These are phyloP conservation scores for Schoenoplectus triqueter DNA, from an alignment of 202 grass and related monocot species.

Conservation along the genomic window DNA sequence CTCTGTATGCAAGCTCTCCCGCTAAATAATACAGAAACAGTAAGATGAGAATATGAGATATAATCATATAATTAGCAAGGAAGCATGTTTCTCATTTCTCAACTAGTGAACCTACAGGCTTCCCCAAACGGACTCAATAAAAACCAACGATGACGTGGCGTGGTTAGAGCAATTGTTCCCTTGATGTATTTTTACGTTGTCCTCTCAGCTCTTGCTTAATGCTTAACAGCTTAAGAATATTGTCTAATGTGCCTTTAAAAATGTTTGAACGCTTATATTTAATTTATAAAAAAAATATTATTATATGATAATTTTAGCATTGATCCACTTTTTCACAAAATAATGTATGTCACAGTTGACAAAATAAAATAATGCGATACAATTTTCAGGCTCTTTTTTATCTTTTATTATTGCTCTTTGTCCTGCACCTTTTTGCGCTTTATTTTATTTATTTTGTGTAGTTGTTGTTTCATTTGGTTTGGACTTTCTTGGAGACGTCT, in stretches of 20 bases:
- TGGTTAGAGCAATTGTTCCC: background rate
- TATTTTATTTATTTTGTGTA: background rate
- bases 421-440: background rate
- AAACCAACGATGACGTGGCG: conserved; percentile 29
- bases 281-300: no score
- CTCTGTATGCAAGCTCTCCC: conserved; percentile 20
- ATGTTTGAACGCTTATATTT: no score
- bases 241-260: no score
- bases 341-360: no score
- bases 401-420: background rate
- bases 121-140: background rate
- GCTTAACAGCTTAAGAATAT: no score
- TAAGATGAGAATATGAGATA: conserved; percentile 26
- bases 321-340: no score
- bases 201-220: no score
- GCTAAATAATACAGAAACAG: background rate
- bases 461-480: background rate
- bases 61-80: conserved; percentile 38
- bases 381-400: background rate
- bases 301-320: no score
- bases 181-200: background rate
- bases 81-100: conserved; percentile 17
- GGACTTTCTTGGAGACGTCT: background rate
- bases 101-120: conserved; percentile 32
- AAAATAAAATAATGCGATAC: no score